Percentiles rank a stretch among this genome's conserved stretches.
These are phyloP conservation scores for Sarcodon sp. DNA, from an alignment of 768 basidiomycete species.

Conservation along the genomic window DNA sequence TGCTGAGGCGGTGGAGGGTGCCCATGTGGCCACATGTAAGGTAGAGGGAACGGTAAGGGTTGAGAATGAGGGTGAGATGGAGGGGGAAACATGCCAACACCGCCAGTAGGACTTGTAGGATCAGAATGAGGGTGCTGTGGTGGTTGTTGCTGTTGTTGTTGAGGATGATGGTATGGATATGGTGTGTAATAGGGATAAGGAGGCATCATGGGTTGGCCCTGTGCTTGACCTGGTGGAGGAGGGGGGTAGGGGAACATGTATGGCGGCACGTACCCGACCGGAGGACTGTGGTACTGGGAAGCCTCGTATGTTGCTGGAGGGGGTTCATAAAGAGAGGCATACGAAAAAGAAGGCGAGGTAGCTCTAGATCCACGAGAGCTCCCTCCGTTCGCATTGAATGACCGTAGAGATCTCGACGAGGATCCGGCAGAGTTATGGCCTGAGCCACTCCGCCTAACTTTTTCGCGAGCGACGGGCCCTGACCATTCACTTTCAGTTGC, in stretches of 20 bases:
- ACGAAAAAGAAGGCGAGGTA: conserved; percentile 66
- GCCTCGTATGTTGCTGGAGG: conserved; percentile 12
- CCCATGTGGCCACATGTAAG: conserved; percentile 18
- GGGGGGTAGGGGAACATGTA: conserved; percentile 18
- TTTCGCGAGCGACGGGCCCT: conserved; percentile 37
- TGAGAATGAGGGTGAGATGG: conserved; percentile 11
- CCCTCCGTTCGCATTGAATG: conserved; percentile 36
- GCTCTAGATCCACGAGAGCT: conserved; percentile 66
- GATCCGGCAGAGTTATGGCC: conserved; percentile 31
- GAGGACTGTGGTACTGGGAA: conserved; percentile 16
- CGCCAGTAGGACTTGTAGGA: conserved; percentile 12
- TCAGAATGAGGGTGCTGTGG: conserved; percentile 30
- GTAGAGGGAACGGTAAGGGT: conserved; percentile 11
- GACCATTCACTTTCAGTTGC: conserved; percentile 81
- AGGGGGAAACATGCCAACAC: conserved; percentile 18
- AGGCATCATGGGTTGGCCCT: conserved; percentile 15
- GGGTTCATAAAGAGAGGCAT: conserved; percentile 63
- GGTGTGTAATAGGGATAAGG: conserved; percentile 26
- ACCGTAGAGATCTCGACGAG: conserved; percentile 45
- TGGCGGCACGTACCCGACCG: conserved; percentile 11
- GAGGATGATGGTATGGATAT: conserved; percentile 38
- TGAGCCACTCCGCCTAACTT: conserved; percentile 31
- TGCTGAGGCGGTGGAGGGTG: conserved; percentile 10
- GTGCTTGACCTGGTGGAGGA: conserved; percentile 16
- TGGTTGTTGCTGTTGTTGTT: conserved; percentile 33